Conservation (phyloP, 164 flowering plant genomes). For the grape (Vitis vinifera) region ASM3070453v1 NC_081806.1:2101501-2102000, state of each 20-base stretch:
- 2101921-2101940: conserved; percentile 12
- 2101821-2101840: not conserved
- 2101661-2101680: conserved; percentile 30
- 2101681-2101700: conserved; percentile 29
- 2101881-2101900: not conserved
- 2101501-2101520: conserved; percentile 20
- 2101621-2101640: conserved; percentile 26
- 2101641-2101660: conserved; percentile 30
- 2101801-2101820: conserved; percentile 1
- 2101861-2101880: not conserved
- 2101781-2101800: not conserved
- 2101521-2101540: conserved; percentile 11
- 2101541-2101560: conserved; percentile 21
- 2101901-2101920: conserved; percentile 14
- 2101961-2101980: conserved; percentile 3
- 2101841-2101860: not conserved
- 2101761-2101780: not conserved
- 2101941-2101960: not conserved
- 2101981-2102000: conserved; percentile 17
- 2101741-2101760: conserved; percentile 10
- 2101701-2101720: conserved; percentile 21
- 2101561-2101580: conserved; percentile 23
- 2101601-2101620: conserved; percentile 30
- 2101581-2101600: conserved; percentile 8
- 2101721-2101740: conserved; percentile 16